A percentile compares a stretch with the other conserved stretches of the same genome.
These are phyloP conservation scores for Pavlovales sp. DNA, from an alignment of 208 protist species.

Conservation along the genomic window DNA sequence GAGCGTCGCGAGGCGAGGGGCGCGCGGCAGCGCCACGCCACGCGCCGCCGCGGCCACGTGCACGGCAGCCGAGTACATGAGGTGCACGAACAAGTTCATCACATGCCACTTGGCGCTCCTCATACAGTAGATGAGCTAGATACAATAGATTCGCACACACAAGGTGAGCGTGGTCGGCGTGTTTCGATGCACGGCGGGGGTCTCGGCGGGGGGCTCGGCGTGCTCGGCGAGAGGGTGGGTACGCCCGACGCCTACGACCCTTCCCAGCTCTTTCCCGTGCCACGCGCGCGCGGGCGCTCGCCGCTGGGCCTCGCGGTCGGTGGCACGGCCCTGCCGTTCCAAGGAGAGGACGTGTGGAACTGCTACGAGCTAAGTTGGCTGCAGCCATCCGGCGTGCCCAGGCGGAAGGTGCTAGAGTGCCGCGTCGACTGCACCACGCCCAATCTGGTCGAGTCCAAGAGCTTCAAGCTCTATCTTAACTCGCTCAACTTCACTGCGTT, in stretches of 20 bases:
- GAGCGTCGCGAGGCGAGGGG: too few relatives aligned
- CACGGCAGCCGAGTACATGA: too few relatives aligned
- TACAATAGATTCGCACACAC: too few relatives aligned
- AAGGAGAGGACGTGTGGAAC: conserved; percentile 16
- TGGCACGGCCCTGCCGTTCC: not conserved
- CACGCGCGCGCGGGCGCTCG: not conserved
- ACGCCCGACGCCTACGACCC: conserved; percentile 6
- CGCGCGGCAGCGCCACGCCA: too few relatives aligned
- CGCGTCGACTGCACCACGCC: not conserved
- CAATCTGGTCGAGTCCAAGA: conserved; percentile 27
- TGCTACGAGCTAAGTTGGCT: conserved; percentile 14
- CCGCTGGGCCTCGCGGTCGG: not conserved
- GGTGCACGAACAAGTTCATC: too few relatives aligned
- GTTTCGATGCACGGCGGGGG: too few relatives aligned
- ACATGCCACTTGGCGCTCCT: too few relatives aligned
- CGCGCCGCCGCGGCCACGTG: too few relatives aligned
- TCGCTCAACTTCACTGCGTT: not conserved
- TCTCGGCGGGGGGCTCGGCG: not conserved
- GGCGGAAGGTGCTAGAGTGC: not conserved
- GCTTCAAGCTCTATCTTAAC: conserved; percentile 38
- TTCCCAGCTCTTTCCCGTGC: not conserved
- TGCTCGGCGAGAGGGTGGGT: not conserved
- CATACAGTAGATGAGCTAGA: too few relatives aligned
- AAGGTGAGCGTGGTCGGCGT: too few relatives aligned
- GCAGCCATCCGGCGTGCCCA: not conserved